Base-by-base conservation (phyloP, 1,139 yeast genomes). In the Blastobotrys illinoisensis region DNA sequence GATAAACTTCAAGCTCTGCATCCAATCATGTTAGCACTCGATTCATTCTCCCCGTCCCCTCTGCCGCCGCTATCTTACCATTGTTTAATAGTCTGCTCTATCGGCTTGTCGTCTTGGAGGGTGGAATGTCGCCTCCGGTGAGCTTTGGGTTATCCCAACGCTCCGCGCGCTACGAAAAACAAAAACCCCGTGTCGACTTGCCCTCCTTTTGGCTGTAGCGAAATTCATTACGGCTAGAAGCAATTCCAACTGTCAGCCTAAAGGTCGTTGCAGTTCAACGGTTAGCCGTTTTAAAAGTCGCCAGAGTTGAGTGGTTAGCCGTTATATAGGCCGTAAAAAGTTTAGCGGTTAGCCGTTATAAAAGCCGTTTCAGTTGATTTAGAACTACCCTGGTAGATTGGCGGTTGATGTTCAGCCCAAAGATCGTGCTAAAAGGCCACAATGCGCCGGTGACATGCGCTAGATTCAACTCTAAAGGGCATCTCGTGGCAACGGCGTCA, bases 401-500 rank as follows among this genome's bases (percentile, higher is more conserved):
- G 9, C 32, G 9, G 5, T 26, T 7, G 18, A 20, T 24, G 46
- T 44, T 49, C n/a, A 26, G 24, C 19, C 51, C 45, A 7, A n/a
- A n/a, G 43, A 7, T 23, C 9, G 40, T 14, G 16, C 49, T 54
- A 2, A 20, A 18, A 18, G 56, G 54, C 2, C 56, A 54, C 18
- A 32, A 13, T 9, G 47, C 43, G 1, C 48, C 57, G 1, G 57
- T 52, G 13, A 54, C 54, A 9, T 44, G 53, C 18, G 54, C 48
- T n/a, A 50, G 50, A 44, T 52, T 48, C 47, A 59, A 63, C 48
- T 91, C 93, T 3, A 77, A 86, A 68, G 88, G 88, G 0, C 58
- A 63, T 24, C 71, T 64, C 23, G 64, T 88, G n/a, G 96, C 96
- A 1, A 75, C 83, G 0, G 70, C 82, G 47, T 75, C 80, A 3